A percentile compares a stretch with the other conserved stretches of the same genome.
Conservation (phyloP, 768 basidiomycete genomes). For the Pisolithus marmoratus region DNA sequence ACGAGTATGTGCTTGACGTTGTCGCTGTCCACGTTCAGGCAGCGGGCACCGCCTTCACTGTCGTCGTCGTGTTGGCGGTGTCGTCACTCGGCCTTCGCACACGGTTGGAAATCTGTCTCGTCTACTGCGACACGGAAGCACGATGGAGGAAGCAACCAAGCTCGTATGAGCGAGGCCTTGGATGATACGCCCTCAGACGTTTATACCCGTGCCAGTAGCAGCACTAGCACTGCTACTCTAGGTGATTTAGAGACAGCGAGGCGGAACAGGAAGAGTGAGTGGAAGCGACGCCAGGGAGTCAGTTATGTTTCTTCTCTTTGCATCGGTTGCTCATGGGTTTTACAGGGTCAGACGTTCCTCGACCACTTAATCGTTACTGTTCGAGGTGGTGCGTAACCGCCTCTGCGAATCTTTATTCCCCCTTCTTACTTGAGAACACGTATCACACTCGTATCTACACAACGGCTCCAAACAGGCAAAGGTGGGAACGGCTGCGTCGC, state of each 20-base stretch:
- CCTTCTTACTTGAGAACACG: neutral
- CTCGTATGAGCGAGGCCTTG: neutral
- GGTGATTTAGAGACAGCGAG: neutral
- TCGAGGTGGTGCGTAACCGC: constrained; percentile 54
- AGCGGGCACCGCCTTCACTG: neutral
- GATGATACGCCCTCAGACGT: neutral
- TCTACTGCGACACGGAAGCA: neutral
- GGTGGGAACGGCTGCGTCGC: constrained; percentile 92
- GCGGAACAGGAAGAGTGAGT: constrained; percentile 56
- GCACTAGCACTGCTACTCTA: neutral
- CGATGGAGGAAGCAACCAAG: neutral
- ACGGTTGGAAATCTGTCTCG: neutral
- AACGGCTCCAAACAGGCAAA: constrained; percentile 59
- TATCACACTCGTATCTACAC: too few relatives aligned
- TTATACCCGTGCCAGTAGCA: neutral
- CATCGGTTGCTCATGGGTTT: neutral
- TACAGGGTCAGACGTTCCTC: constrained; percentile 70
- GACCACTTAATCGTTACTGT: constrained; percentile 80
- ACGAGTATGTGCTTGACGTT: neutral
- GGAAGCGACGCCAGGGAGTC: constrained; percentile 70
- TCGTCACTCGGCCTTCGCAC: neutral
- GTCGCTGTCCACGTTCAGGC: neutral
- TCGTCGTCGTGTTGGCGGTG: neutral
- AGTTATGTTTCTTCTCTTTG: constrained; percentile 15
- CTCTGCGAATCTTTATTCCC: neutral